A percentile compares a stretch with the other conserved stretches of the same genome.
These are phyloP conservation scores for Syzygium jambos DNA, from an alignment of 345 rosid species.

Conservation along the genomic window DNA sequence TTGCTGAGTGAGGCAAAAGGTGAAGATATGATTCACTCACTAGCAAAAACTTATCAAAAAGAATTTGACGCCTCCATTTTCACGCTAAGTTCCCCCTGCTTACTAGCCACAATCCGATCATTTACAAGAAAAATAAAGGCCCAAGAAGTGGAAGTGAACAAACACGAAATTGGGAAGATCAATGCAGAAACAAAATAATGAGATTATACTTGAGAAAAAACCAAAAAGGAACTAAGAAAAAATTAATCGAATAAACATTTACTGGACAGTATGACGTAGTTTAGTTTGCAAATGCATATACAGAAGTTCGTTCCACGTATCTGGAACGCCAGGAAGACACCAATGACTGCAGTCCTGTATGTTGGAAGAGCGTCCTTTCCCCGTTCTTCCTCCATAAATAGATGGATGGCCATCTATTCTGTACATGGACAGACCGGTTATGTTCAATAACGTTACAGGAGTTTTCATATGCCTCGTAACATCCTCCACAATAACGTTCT, in stretches of 20 bases:
- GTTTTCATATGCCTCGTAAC: slow-evolving; percentile 60
- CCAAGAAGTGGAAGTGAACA: not conserved
- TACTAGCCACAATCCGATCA: not conserved
- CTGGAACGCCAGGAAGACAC: slow-evolving; percentile 97
- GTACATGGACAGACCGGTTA: slow-evolving; percentile 49
- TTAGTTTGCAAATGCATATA: slow-evolving; percentile 16
- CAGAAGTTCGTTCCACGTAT: slow-evolving; percentile 77
- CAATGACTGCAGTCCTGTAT: slow-evolving; percentile 94
- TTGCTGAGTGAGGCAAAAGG: not conserved
- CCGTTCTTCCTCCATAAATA: slow-evolving; percentile 39
- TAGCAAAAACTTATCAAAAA: not conserved
- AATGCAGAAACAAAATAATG: not conserved
- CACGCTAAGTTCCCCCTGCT: not conserved
- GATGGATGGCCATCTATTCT: slow-evolving; percentile 83
- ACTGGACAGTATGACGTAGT: not conserved
- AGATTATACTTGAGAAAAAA: not conserved
- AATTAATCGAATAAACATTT: not conserved
- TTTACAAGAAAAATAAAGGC: not conserved
- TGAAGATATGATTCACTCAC: not conserved
- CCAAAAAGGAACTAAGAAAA: not conserved
- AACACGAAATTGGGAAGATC: not conserved
- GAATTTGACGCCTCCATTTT: not conserved
- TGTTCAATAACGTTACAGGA: slow-evolving; percentile 54
- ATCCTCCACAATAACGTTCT: slow-evolving; percentile 40
- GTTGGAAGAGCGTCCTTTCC: slow-evolving; percentile 20